Evolutionary conservation across 2,329 filamentous ascomycete genomes (phyloP).

Genomic region (Penicillium sp.): DNA sequence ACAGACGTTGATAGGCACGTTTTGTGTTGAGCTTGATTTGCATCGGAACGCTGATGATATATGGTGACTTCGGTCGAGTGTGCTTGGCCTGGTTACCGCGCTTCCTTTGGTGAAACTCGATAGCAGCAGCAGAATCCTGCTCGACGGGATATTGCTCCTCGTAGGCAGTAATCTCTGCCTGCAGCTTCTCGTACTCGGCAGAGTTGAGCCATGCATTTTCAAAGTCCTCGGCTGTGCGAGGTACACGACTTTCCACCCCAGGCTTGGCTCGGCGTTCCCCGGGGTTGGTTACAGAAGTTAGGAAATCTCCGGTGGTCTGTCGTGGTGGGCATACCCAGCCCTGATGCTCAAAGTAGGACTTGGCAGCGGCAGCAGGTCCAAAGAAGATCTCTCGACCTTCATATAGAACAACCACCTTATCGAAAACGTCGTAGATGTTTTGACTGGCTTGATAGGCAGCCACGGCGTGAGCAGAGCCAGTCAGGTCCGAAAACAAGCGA

Average conservation of each 20-base stretch:
- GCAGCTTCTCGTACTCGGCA: slow-evolving; percentile 40
- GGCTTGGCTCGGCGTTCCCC: slow-evolving; percentile 51
- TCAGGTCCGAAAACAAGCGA: slow-evolving; percentile 43
- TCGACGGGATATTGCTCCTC: slow-evolving; percentile 36
- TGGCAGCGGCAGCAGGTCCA: slow-evolving; percentile 56
- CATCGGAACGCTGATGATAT: slow-evolving; percentile 66
- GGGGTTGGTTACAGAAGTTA: slow-evolving; percentile 63
- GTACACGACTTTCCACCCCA: slow-evolving; percentile 59
- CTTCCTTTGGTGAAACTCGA: slow-evolving; percentile 33
- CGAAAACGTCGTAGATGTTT: slow-evolving; percentile 52
- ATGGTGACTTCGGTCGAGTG: slow-evolving; percentile 65
- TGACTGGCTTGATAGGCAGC: slow-evolving; percentile 50
- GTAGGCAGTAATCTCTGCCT: slow-evolving; percentile 39
- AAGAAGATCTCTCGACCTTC: slow-evolving; percentile 72
- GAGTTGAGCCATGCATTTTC: slow-evolving; percentile 51
- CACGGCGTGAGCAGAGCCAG: slow-evolving; percentile 44
- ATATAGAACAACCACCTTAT: slow-evolving; percentile 66
- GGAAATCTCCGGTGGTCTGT: slow-evolving; percentile 64
- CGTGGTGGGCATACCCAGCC: slow-evolving; percentile 61
- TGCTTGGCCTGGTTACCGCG: slow-evolving; percentile 36
- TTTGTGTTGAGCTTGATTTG: slow-evolving; percentile 74
- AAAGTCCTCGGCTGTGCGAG: slow-evolving; percentile 65
- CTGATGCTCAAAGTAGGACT: slow-evolving; percentile 60
- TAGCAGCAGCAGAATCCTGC: slow-evolving; percentile 23
- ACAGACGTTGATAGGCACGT: slow-evolving; percentile 71